phyloP scores from a whole-genome alignment of 495 filamentous ascomycete species.

The Alectoria sarmentosa region DNA sequence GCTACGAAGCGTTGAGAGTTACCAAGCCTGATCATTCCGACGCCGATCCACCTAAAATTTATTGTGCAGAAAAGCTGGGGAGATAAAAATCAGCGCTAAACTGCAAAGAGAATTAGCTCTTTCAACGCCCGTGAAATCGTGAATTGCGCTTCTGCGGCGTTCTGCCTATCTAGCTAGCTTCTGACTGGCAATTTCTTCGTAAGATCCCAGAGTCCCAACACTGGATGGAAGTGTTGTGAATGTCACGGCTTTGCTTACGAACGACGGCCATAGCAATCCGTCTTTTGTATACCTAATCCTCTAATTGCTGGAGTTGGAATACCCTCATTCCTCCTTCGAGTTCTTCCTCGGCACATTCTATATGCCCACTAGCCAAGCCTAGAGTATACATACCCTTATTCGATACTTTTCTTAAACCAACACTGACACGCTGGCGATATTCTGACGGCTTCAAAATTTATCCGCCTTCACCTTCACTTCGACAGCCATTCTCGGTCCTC shows the following conservation, averaged over 20 bases:
- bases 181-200: no score
- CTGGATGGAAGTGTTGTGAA: no score
- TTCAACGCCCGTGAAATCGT: background rate
- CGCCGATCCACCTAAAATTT: background rate
- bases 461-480: background rate
- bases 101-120: background rate
- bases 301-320: background rate
- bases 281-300: background rate
- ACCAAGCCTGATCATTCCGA: background rate
- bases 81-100: background rate
- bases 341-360: background rate
- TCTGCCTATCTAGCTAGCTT: no score
- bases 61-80: background rate
- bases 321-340: background rate
- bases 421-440: background rate
- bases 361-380: background rate
- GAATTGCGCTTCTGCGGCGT: no score
- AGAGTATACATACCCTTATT: background rate
- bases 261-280: background rate
- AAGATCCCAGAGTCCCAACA: no score
- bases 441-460: background rate
- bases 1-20: constrained; percentile 14
- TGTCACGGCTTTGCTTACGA: background rate
- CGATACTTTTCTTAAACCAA: background rate
- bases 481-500: background rate